Percentiles rank a stretch among this genome's conserved stretches.
Conservation (phyloP, 768 basidiomycete species). For the Mycena galericulata region DNA sequence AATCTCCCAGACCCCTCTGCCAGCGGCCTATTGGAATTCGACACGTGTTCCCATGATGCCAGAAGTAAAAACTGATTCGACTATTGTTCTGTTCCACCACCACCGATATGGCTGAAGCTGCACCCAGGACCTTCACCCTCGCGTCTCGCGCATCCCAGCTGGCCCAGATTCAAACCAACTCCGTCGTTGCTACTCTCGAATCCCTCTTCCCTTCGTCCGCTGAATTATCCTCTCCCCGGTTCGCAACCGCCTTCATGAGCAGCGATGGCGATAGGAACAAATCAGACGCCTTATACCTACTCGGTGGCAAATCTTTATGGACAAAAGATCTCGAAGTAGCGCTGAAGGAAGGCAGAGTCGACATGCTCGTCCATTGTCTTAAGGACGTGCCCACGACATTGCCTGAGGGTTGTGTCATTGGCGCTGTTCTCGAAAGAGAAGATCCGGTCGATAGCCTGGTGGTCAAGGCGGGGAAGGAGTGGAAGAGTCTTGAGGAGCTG, state of each 20-base stretch:
- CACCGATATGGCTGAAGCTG: background rate
- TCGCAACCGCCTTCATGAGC: conserved; percentile 28
- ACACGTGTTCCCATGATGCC: too few species aligned
- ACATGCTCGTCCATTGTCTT: conserved; percentile 92
- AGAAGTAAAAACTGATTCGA: too few species aligned
- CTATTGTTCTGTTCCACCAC: background rate
- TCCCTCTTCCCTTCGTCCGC: conserved; percentile 61
- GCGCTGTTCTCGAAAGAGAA: conserved; percentile 87
- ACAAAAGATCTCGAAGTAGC: conserved; percentile 95
- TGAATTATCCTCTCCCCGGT: conserved; percentile 42
- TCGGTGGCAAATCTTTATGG: conserved; percentile 60
- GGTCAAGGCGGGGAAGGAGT: conserved; percentile 76
- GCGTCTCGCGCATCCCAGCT: conserved; percentile 91
- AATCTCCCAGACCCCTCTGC: too few species aligned
- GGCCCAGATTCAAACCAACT: conserved; percentile 89
- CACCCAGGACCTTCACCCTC: conserved; percentile 69
- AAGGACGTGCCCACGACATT: conserved; percentile 95
- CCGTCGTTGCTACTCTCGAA: conserved; percentile 74
- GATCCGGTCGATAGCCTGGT: conserved; percentile 91
- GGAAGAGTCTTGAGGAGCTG: conserved; percentile 82
- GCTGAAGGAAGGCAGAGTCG: conserved; percentile 76
- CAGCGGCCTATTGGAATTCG: too few species aligned
- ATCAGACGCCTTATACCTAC: conserved; percentile 53
- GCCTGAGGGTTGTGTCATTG: conserved; percentile 86
- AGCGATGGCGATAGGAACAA: conserved; percentile 83